A percentile compares a stretch with the other conserved stretches of the same genome.
Conservation (phyloP, 192 early-diverging fungal genomes). For the Chytriomyces sp. region DNA sequence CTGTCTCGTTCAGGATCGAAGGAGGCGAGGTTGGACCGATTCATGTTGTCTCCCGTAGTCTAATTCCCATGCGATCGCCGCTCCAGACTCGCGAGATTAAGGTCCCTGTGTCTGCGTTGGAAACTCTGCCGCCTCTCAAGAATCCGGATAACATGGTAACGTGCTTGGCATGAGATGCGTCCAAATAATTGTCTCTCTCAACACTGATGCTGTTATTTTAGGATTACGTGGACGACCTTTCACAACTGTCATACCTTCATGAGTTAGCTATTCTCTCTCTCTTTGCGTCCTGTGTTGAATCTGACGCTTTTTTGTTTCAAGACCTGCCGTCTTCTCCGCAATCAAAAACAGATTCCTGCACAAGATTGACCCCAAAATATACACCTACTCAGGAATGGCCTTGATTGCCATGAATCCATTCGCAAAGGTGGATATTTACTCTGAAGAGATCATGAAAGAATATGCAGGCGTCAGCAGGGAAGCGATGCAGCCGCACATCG, state of each 20-base stretch:
- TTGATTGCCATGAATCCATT: constrained; percentile 93
- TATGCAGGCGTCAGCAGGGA: constrained; percentile 83
- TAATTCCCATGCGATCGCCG: neutral
- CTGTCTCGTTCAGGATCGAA: constrained; percentile 1
- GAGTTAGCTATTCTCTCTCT: constrained; percentile 12
- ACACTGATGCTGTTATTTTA: constrained; percentile 4
- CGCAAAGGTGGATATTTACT: constrained; percentile 76
- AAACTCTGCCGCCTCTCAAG: constrained; percentile 83
- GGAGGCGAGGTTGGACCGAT: neutral
- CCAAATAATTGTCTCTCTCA: neutral
- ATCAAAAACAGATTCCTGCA: constrained; percentile 17
- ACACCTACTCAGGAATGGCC: constrained; percentile 94
- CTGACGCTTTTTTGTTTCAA: neutral
- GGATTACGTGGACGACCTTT: constrained; percentile 31
- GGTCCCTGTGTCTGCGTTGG: constrained; percentile 67
- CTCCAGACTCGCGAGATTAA: constrained; percentile 68
- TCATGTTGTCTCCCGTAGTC: neutral
- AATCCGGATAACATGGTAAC: constrained; percentile 86
- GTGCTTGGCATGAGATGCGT: neutral
- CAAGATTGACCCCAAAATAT: constrained; percentile 56
- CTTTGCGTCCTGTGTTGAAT: neutral
- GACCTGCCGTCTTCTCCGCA: constrained; percentile 31
- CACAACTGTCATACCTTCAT: constrained; percentile 35
- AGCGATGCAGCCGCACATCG: constrained; percentile 84
- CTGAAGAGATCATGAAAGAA: constrained; percentile 77